Percentiles rank a stretch among this genome's conserved stretches.
These are phyloP conservation scores for Albifimbria verrucaria DNA, from an alignment of 2,329 filamentous ascomycete genomes.

Conservation along the genomic window DNA sequence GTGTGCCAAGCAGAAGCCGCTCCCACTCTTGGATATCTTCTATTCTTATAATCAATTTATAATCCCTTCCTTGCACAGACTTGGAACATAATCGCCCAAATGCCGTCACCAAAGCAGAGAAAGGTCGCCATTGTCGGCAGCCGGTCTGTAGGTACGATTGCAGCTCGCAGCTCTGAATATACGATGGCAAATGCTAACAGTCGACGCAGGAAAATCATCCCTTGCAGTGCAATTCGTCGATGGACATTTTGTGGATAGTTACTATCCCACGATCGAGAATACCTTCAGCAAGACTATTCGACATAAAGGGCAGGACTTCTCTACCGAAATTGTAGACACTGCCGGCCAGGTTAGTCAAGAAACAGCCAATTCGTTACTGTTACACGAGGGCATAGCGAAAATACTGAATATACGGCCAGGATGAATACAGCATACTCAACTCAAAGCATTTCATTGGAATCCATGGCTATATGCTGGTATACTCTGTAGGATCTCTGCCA, in stretches of 20 bases:
- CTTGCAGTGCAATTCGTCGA: slow-evolving; percentile 97
- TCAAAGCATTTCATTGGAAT: slow-evolving; percentile 99
- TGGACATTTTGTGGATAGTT: slow-evolving; percentile 96
- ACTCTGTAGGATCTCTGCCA: slow-evolving; percentile 90
- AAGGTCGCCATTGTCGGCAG: slow-evolving; percentile 96
- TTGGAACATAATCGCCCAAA: slow-evolving; percentile 25
- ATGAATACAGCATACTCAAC: slow-evolving; percentile 98
- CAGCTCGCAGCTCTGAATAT: not conserved
- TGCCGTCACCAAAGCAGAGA: slow-evolving; percentile 77
- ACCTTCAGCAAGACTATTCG: slow-evolving; percentile 96
- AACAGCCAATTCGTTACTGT: too few relatives aligned
- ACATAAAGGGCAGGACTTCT: slow-evolving; percentile 87
- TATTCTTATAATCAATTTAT: not conserved
- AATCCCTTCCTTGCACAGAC: not conserved
- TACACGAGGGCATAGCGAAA: too few relatives aligned
- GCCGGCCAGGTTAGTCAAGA: slow-evolving; percentile 84
- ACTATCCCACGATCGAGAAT: slow-evolving; percentile 99
- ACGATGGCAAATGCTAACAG: not conserved
- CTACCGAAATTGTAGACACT: slow-evolving; percentile 97
- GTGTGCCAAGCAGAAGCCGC: too few relatives aligned
- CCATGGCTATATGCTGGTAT: slow-evolving; percentile 97
- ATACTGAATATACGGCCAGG: too few relatives aligned
- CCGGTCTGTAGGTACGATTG: slow-evolving; percentile 69
- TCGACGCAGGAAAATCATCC: slow-evolving; percentile 82
- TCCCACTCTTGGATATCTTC: not conserved